phyloP scores from a whole-genome alignment of 441 rosid species.

The Adansonia rubrostipa region DNA sequence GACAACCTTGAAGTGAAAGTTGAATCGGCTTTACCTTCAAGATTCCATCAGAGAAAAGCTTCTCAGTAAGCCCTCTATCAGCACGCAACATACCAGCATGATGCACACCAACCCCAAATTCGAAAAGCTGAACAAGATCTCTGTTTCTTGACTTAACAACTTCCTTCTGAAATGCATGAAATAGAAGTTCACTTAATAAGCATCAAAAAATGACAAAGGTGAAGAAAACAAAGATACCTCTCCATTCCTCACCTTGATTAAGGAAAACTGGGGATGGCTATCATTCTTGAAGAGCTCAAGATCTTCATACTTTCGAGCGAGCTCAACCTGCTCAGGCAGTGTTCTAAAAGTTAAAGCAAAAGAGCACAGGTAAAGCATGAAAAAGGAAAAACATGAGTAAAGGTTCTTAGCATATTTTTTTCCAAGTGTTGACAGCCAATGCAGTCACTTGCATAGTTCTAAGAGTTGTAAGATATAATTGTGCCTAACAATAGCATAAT shows the following conservation, averaged over 20 bases:
- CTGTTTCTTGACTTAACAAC: slow-evolving; percentile 95
- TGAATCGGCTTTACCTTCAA: slow-evolving; percentile 65
- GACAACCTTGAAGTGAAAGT: slow-evolving; percentile 29
- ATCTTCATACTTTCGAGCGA: slow-evolving; percentile 68
- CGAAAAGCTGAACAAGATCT: slow-evolving; percentile 88
- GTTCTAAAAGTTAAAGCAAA: neutral
- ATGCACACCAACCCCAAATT: slow-evolving; percentile 82
- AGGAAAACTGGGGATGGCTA: slow-evolving; percentile 69
- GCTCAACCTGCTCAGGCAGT: slow-evolving; percentile 70
- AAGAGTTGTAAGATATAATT: neutral
- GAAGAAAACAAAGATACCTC: slow-evolving; percentile 11
- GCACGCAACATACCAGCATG: slow-evolving; percentile 98
- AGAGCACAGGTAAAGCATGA: neutral
- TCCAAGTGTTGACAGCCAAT: slow-evolving; percentile 16
- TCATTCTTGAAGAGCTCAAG: slow-evolving; percentile 71
- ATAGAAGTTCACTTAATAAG: slow-evolving; percentile 26
- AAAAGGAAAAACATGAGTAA: neutral
- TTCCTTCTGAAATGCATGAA: slow-evolving; percentile 67
- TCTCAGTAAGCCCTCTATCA: slow-evolving; percentile 95
- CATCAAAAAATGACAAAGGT: neutral
- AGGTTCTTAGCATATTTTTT: neutral
- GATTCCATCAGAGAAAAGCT: slow-evolving; percentile 88
- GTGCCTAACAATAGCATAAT: slow-evolving; percentile 8
- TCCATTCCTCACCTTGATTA: slow-evolving; percentile 61
- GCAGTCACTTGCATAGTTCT: neutral